These are phyloP conservation scores for Sherardia arvensis DNA, from an alignment of 257 asterid genomes.

Conservation along the genomic window DNA sequence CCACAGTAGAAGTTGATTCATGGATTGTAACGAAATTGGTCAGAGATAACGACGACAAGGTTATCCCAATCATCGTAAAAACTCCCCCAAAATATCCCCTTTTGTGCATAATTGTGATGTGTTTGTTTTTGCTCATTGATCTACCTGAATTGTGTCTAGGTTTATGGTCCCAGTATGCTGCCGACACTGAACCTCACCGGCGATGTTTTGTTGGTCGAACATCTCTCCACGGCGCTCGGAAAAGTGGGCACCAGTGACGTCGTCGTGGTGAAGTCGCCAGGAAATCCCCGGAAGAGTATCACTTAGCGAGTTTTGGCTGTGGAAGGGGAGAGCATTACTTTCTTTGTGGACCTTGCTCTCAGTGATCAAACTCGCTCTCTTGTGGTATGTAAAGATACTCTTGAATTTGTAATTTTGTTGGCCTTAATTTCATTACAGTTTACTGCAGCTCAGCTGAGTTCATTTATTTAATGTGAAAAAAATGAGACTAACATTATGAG, in stretches of 20 bases:
- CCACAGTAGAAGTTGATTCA: not conserved
- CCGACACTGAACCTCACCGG: conserved; percentile 91
- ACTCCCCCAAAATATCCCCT: not conserved
- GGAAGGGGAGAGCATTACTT: conserved; percentile 74
- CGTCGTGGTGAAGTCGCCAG: conserved; percentile 70
- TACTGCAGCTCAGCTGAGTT: not conserved
- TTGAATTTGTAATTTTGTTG: not conserved
- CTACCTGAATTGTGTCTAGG: conserved; percentile 27
- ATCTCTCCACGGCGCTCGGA: conserved; percentile 59
- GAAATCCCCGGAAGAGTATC: conserved; percentile 63
- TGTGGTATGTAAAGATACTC: conserved; percentile 27
- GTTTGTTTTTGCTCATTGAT: not conserved
- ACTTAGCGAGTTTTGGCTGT: conserved; percentile 75
- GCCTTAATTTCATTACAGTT: not conserved
- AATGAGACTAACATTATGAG: not conserved
- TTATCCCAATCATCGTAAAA: conserved; percentile 45
- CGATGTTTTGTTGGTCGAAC: conserved; percentile 72
- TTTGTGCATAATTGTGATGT: not conserved
- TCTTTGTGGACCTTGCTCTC: conserved; percentile 44
- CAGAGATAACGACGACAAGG: conserved; percentile 18
- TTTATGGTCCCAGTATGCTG: conserved; percentile 91
- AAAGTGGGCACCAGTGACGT: conserved; percentile 69
- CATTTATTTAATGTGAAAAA: not conserved
- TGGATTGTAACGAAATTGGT: not conserved
- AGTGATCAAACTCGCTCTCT: conserved; percentile 38